A percentile compares a stretch with the other conserved stretches of the same genome.
Conservation (phyloP, 1,284 basidiomycete genomes). For the Ceratobasidium papillatum region DNA sequence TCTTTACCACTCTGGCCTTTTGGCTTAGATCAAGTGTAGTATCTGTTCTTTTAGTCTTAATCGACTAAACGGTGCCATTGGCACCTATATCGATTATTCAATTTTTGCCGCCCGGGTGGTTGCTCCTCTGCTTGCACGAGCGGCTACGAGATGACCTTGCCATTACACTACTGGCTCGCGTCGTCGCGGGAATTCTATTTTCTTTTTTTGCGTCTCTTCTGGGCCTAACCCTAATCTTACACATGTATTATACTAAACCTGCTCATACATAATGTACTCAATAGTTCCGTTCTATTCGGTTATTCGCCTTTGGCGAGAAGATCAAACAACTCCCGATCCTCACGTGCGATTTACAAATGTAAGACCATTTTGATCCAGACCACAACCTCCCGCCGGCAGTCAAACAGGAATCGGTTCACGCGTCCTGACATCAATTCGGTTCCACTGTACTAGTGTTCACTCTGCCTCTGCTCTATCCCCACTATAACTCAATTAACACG, state of each 20-base stretch:
- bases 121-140: slow-evolving; percentile 43
- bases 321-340: no score
- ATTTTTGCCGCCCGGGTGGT: slow-evolving; percentile 40
- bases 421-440: no score
- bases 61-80: slow-evolving; percentile 41
- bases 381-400: no score
- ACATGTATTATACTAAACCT: not conserved
- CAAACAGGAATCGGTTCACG: no score
- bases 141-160: slow-evolving; percentile 33
- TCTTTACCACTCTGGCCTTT: slow-evolving; percentile 87
- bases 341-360: no score
- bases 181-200: slow-evolving; percentile 33
- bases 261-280: not conserved
- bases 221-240: slow-evolving; percentile 37
- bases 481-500: no score
- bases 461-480: no score
- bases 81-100: slow-evolving; percentile 41
- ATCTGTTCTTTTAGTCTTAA: slow-evolving; percentile 77
- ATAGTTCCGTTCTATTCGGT: no score
- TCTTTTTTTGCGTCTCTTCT: not conserved
- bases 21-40: slow-evolving; percentile 98
- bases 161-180: slow-evolving; percentile 31
- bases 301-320: no score
- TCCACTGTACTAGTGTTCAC: no score
- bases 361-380: no score